Percentiles rank a stretch among this genome's conserved stretches.
Evolutionary conservation across 176 grass and related monocot species (phyloP).

Genomic region (Melocanna baccifera): DNA sequence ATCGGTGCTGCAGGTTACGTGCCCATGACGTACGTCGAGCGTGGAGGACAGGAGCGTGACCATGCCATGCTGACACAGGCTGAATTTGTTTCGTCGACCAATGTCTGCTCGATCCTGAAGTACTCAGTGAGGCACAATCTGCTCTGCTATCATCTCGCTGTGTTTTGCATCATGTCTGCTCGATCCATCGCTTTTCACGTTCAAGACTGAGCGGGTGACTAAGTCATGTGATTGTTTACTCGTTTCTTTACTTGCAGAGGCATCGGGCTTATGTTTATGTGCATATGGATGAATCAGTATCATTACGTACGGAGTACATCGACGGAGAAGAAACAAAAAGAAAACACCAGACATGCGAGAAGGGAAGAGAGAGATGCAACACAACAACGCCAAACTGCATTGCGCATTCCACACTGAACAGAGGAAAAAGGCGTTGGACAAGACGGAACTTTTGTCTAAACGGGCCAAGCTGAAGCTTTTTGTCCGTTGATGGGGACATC

Average conservation of each 20-base stretch:
- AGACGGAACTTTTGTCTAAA: not conserved
- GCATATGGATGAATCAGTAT: not conserved
- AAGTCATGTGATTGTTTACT: not conserved
- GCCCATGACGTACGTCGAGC: constrained; percentile 39
- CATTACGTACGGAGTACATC: too few relatives aligned
- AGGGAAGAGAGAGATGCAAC: not conserved
- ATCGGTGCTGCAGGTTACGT: constrained; percentile 1
- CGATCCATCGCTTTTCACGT: not conserved
- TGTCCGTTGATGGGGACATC: constrained; percentile 12
- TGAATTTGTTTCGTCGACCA: not conserved
- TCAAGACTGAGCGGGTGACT: not conserved
- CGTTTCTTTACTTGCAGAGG: not conserved
- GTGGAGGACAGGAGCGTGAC: constrained; percentile 21
- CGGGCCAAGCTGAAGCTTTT: constrained; percentile 2
- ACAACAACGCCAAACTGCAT: not conserved
- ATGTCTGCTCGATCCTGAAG: not conserved
- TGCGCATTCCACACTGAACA: constrained; percentile 8
- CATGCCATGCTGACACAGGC: not conserved
- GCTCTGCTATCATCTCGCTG: not conserved
- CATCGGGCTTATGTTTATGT: not conserved
- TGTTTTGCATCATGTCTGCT: not conserved
- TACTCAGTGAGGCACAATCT: not conserved
- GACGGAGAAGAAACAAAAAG: not conserved
- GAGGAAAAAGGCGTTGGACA: not conserved
- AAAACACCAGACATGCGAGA: not conserved